Percentiles rank a stretch among this genome's conserved stretches.
These are phyloP conservation scores for Staphylotrichum tortipilum DNA, from an alignment of 495 filamentous ascomycete genomes.

Conservation along the genomic window DNA sequence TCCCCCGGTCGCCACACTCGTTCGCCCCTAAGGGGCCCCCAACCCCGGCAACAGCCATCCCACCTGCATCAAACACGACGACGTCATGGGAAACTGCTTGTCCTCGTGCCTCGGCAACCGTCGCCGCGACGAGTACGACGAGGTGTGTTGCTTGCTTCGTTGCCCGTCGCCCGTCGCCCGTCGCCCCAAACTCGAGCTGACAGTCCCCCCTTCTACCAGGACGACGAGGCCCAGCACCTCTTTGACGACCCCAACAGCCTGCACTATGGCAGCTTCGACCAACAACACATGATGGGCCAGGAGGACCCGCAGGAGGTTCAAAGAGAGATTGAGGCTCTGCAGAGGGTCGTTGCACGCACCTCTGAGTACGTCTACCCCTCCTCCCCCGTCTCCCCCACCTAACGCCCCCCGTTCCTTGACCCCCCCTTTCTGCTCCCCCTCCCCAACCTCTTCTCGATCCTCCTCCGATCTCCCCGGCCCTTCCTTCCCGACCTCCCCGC, in stretches of 20 bases:
- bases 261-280: slow-evolving; percentile 48
- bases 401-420: too few species aligned
- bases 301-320: slow-evolving; percentile 49
- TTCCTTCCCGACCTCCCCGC: slow-evolving; percentile 1
- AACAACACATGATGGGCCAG: slow-evolving; percentile 40
- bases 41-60: too few species aligned
- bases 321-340: slow-evolving; percentile 49
- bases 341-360: slow-evolving; percentile 46
- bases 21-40: background rate
- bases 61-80: too few species aligned
- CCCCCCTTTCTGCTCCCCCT: background rate
- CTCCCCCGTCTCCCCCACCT: too few species aligned
- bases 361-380: slow-evolving; percentile 39
- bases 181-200: too few species aligned
- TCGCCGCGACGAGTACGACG: slow-evolving; percentile 34
- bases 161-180: too few species aligned
- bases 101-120: slow-evolving; percentile 37
- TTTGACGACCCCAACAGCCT: slow-evolving; percentile 46
- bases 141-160: slow-evolving; percentile 19
- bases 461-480: background rate
- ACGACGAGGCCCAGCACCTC: slow-evolving; percentile 45
- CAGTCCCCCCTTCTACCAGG: too few species aligned
- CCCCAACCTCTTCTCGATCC: background rate
- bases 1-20: slow-evolving; percentile 1
- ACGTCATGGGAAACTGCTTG: slow-evolving; percentile 39